Evolutionary conservation across 345 rosid species (phyloP).

Genomic region (Eucalyptus sp.): DNA sequence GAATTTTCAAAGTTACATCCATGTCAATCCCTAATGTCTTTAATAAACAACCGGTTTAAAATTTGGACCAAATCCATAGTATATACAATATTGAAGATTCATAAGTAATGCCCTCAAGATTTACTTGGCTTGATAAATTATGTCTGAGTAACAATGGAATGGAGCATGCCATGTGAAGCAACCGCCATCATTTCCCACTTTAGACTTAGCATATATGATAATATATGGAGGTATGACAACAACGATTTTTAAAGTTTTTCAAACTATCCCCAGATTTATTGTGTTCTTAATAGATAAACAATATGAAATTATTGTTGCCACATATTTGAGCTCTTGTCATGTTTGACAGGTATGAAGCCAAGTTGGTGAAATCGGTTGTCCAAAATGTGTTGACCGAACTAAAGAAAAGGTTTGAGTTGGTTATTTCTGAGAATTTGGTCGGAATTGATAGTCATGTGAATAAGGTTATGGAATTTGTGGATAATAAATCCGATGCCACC

Average conservation of each 20-base stretch:
- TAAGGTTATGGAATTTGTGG: fast-evolving
- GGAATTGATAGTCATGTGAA: not conserved
- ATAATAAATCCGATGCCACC: not conserved
- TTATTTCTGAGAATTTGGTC: fast-evolving
- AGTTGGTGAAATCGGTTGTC: not conserved
- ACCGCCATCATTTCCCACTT: not conserved
- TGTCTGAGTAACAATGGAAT: not conserved
- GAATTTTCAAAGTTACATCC: fast-evolving
- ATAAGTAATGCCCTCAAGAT: not conserved
- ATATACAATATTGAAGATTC: not conserved
- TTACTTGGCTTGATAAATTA: fast-evolving
- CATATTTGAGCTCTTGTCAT: not conserved
- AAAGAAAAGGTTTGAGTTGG: fast-evolving
- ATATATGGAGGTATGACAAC: too few relatives aligned
- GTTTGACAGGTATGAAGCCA: fast-evolving
- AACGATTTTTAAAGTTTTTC: not conserved
- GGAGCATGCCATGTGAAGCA: not conserved
- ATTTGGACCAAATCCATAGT: not conserved
- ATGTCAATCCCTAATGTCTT: not conserved
- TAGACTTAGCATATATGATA: not conserved
- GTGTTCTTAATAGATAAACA: not conserved
- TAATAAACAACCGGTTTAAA: fast-evolving
- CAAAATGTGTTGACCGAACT: fast-evolving
- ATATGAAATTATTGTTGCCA: too few relatives aligned
- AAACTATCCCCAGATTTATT: too few relatives aligned